Evolutionary conservation across 257 asterid species (phyloP), one percentile per base, ranked within the genome.

Genomic region (Jasminum sambac): DNA sequence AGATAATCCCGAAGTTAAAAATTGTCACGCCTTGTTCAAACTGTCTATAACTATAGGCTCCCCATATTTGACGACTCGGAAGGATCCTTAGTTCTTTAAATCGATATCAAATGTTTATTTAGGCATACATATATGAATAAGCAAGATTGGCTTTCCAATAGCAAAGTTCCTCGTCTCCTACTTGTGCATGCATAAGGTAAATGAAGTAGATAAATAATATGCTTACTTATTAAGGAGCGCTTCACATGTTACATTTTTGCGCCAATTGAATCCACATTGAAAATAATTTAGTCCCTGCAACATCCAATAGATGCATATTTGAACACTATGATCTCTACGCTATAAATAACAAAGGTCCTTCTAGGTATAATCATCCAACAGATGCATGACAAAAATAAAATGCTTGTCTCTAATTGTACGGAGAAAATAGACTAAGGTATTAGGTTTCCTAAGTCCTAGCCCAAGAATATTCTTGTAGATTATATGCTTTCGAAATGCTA

Each of bases 141-240:
- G 8, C 25, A 17, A 23, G 17, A 63, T 36, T 38, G 62, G 42
- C 72, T 69, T 74, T 68, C 42, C 26, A 37, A 73, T 62, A 44
- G 70, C 44, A 21, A 41, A 58, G 43, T 26, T 66, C 78, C 80
- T 75, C 81, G 64, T 70, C 67, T 52, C 73, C 66, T 72, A 62
- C 71, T 63, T 76, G 24, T 66, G 66, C 34, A 74, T 60, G 77
- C 69, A 44, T 14, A 75, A 73, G 76, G 78, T 69, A 76, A 70
- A 79, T 67, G 73, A 76, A 81, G 82, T 72, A 84, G 82, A 86
- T 76, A 74, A 88, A 77, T 72, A 75, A 85, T 80, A 81, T 74
- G 91, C 95, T 92, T 88, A 88, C 96, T 77, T 81, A 87, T 78
- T 71, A 71, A 72, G 89, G 84, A 84, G 64, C 84, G 88, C 91